Evolutionary conservation across 352 stramenopile species (phyloP).

Genomic region (Globisporangium solare): DNA sequence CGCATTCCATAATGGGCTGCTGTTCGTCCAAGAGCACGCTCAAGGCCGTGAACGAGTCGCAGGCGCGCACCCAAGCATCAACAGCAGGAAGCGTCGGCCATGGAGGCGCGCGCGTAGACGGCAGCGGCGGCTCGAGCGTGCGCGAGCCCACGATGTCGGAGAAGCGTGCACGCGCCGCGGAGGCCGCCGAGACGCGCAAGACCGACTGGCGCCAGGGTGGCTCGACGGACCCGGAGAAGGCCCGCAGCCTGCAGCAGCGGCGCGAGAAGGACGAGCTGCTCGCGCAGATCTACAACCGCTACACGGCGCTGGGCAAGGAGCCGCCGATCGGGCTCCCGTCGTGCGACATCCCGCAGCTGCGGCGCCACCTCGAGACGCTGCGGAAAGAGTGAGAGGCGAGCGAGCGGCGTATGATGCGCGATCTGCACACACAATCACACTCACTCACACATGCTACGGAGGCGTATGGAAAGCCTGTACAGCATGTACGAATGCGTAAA

Average conservation of each 20-base stretch:
- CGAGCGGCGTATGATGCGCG: background rate
- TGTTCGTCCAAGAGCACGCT: constrained; percentile 58
- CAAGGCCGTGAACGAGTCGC: constrained; percentile 25
- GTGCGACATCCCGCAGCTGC: constrained; percentile 74
- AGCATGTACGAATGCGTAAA: background rate
- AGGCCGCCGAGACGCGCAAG: constrained; percentile 63
- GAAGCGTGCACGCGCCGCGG: constrained; percentile 55
- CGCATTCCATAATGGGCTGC: constrained; percentile 43
- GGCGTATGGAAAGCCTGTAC: background rate
- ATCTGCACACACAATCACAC: no score
- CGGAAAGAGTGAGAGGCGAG: constrained; percentile 17
- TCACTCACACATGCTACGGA: background rate
- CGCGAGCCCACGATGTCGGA: constrained; percentile 53
- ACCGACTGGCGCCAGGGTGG: constrained; percentile 78
- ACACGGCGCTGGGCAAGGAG: constrained; percentile 70
- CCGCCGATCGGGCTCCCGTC: constrained; percentile 76
- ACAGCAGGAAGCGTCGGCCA: no score
- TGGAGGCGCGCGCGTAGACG: constrained; percentile 4
- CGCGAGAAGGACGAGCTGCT: constrained; percentile 84
- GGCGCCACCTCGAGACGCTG: constrained; percentile 69
- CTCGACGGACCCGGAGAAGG: constrained; percentile 54
- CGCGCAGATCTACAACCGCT: constrained; percentile 75
- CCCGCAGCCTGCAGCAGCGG: constrained; percentile 50
- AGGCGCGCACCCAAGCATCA: constrained; percentile 11
- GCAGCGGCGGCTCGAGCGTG: constrained; percentile 11